Evolutionary conservation across 352 stramenopile species (phyloP), one percentile per base, ranked within the genome.

Genomic region (Phytophthora pluvialis): DNA sequence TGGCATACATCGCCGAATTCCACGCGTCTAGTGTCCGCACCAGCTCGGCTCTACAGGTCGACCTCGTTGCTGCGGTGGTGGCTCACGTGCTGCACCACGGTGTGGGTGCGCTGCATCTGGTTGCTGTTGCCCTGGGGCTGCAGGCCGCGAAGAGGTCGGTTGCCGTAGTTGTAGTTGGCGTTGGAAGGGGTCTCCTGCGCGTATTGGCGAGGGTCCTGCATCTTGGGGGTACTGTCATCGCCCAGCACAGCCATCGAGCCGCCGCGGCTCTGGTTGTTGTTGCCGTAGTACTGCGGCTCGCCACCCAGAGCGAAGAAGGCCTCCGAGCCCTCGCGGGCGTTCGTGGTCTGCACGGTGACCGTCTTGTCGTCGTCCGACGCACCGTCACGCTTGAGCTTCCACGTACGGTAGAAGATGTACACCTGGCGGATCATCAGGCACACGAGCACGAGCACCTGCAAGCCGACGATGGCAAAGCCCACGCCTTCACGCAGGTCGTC

Each of bases 321-420:
- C 13, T 85, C 78, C 5, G 64, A 71, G n/a, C 67, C 78, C 26
- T 81, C 78, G 9, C 78, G 75, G 16, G 78, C 78, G 65, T 80
- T 87, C 9, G 73, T 73, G 3, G 73, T 87, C 42, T 73, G 67
- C n/a, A 87, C 62, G 1, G 60, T 70, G 12, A 64, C 71, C 5
- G 70, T 68, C 53, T 98, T 80, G 83, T 95, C 60, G 33, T 73
- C 57, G 0, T 62, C 43, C 1, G 52, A 50, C 2, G 26, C 43
- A 26, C 76, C 73, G 56, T 88, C 71, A 18, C 73, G 74, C 64
- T 88, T 67, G 62, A 95, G 78, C 71, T 94, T 92, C 83, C 84
- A 95, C 55, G 83, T 93, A 43, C 80, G 77, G 74, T 94, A 95
- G 67, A 94, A 94, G 50, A 94, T 94, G 73, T 93, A 95, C 26